Evolutionary conservation across 208 protist genomes (phyloP).

Genomic region (Leishmania gerbilli): DNA sequence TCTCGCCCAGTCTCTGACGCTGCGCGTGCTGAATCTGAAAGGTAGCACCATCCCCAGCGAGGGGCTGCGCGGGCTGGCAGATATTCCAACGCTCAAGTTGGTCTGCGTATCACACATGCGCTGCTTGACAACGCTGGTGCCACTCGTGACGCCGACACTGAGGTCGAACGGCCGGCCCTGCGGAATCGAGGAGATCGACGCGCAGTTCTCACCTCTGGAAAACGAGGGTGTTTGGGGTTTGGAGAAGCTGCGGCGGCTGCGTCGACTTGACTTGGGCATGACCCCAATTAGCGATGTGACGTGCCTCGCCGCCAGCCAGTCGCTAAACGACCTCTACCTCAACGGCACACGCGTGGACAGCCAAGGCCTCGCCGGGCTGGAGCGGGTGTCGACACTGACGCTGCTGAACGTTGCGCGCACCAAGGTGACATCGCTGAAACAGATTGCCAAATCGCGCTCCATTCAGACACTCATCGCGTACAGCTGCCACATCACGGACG

Average conservation of each 20-base stretch:
- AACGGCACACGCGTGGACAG: constrained; percentile 42
- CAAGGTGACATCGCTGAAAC: constrained; percentile 41
- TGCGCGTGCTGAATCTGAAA: constrained; percentile 52
- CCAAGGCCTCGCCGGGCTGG: constrained; percentile 43
- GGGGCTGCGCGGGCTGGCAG: constrained; percentile 47
- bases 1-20: constrained; percentile 38
- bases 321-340: constrained; percentile 46
- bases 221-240: constrained; percentile 40
- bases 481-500: constrained; percentile 44
- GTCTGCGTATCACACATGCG: constrained; percentile 60
- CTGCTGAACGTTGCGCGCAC: constrained; percentile 48
- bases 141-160: constrained; percentile 46
- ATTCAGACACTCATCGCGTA: constrained; percentile 46
- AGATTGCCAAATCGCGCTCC: constrained; percentile 33
- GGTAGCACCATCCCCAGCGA: constrained; percentile 54
- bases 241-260: constrained; percentile 41
- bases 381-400: constrained; percentile 40
- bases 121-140: constrained; percentile 39
- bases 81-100: constrained; percentile 44
- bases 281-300: constrained; percentile 56
- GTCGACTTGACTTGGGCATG: constrained; percentile 58
- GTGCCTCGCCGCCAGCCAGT: constrained; percentile 34
- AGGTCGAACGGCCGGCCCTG: constrained; percentile 17
- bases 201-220: constrained; percentile 50
- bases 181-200: constrained; percentile 61